Conservation (phyloP, 2,329 filamentous ascomycete genomes). For the Ophiostoma sp. region DNA sequence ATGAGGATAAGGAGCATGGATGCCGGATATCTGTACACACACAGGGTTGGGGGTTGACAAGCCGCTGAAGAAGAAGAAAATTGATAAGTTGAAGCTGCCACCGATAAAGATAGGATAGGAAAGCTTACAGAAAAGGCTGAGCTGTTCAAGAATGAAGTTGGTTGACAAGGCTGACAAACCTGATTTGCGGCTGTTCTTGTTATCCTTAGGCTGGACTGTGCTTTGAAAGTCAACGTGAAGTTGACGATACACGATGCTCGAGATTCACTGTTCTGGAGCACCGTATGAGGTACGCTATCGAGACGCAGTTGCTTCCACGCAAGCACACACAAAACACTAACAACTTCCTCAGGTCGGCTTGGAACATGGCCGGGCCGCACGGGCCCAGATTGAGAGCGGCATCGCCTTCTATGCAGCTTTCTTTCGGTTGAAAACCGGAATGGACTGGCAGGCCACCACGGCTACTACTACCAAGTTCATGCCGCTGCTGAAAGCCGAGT, state of each 20-base stretch:
- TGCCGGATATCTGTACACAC: background rate
- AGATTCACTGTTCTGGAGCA: conserved; percentile 6
- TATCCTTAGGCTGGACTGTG: background rate
- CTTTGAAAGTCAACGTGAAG: background rate
- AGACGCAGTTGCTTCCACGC: background rate
- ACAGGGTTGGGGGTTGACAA: background rate
- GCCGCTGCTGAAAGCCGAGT: background rate
- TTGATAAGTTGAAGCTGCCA: background rate
- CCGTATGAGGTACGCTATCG: background rate
- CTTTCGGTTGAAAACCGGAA: conserved; percentile 1
- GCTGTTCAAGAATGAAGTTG: background rate
- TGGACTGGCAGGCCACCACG: background rate
- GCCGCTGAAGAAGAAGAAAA: background rate
- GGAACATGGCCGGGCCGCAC: background rate
- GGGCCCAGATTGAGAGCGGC: background rate
- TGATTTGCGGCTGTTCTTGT: no score
- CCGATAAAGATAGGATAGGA: background rate
- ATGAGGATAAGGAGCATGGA: background rate
- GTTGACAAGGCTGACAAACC: background rate
- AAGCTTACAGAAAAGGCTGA: background rate
- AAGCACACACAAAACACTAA: background rate
- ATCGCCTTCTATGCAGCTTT: conserved; percentile 1
- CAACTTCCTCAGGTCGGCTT: background rate
- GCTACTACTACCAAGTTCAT: background rate
- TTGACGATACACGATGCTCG: background rate